Percentiles rank a stretch among this genome's conserved stretches.
Evolutionary conservation across 2,329 filamentous ascomycete species (phyloP).

Genomic region (Cladosporium oxysporum): DNA sequence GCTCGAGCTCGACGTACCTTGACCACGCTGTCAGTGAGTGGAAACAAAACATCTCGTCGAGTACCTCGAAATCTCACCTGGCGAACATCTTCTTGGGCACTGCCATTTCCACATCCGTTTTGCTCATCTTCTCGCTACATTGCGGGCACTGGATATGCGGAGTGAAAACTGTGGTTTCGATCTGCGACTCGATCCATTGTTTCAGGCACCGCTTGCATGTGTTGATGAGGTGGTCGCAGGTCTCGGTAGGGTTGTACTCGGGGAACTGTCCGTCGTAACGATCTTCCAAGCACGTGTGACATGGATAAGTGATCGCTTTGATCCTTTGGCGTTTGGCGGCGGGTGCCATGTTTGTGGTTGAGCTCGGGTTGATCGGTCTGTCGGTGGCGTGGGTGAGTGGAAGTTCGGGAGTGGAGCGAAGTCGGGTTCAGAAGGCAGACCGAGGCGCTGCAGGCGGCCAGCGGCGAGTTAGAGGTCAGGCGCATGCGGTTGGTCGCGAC

Average conservation of each 20-base stretch:
- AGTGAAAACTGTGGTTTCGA: conserved; percentile 20
- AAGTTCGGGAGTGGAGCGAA: not conserved
- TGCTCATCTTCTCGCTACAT: conserved; percentile 48
- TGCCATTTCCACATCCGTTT: conserved; percentile 48
- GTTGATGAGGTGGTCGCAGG: conserved; percentile 40
- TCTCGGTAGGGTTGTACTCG: conserved; percentile 36
- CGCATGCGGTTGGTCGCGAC: not conserved
- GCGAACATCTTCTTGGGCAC: conserved; percentile 48
- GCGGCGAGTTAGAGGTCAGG: not conserved
- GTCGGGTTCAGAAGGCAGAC: not conserved
- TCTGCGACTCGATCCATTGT: conserved; percentile 39
- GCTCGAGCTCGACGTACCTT: conserved; percentile 38
- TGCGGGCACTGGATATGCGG: conserved; percentile 46
- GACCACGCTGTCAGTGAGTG: conserved; percentile 41
- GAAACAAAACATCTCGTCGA: conserved; percentile 28
- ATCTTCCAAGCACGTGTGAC: conserved; percentile 27
- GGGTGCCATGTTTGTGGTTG: conserved; percentile 8
- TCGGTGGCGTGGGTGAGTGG: not conserved
- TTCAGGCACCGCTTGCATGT: conserved; percentile 41
- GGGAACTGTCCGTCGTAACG: conserved; percentile 33
- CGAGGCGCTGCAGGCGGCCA: not conserved
- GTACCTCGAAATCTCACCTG: conserved; percentile 47
- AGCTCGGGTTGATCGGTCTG: not conserved
- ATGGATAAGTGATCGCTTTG: conserved; percentile 23
- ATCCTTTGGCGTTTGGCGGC: conserved; percentile 23